Evolutionary conservation across 164 flowering plant species (phyloP), one percentile per base, ranked within the genome.

Genomic region (Magnolia changhungtana): DNA sequence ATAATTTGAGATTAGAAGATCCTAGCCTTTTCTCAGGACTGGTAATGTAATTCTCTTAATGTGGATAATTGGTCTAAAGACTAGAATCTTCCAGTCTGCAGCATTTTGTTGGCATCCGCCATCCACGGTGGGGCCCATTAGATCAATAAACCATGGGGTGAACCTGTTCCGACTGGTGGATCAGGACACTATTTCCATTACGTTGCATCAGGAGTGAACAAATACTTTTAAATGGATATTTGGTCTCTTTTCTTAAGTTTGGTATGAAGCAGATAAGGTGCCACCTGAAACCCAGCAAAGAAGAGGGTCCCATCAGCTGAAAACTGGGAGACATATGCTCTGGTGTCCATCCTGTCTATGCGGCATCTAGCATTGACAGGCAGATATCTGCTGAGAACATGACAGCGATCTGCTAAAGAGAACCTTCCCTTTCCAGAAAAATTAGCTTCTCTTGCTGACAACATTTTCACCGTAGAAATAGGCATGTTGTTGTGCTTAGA

Each of bases 241-340:
- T 20, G 31, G 20, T 65, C 11, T 19, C 14, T 14, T 27, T 23
- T 55, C 11, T 23, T 24, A 71, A 13, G 61, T 1, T 55, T 55
- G 61, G 16, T 8, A 55, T 55, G 61, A 55, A 55, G 18, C 13
- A 55, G 58, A 24, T 10, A 50, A 82, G 72, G 3, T 2, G 1
- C 11, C 83, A 89, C 91, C 89, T 89, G 91, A 83, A 84, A 87
- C 20, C 86, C 91, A 74, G 89, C 86, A 72, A 89, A 82, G 69
- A 86, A 91, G 70, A 92, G 89, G 24, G 97, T 88, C 67, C 99
- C 98, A 83, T 93, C 89, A 67, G 83, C 78, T 51, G 91, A 95
- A 83, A 93, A 93, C 79, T 93, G 98, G 1, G 98, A 93, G 9
- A 91, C 92, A 85, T 93, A 93, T 23, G 95, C 95, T 65, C 92